phyloP scores from a whole-genome alignment of 306 rosid species.

The Rosa persica region DNA sequence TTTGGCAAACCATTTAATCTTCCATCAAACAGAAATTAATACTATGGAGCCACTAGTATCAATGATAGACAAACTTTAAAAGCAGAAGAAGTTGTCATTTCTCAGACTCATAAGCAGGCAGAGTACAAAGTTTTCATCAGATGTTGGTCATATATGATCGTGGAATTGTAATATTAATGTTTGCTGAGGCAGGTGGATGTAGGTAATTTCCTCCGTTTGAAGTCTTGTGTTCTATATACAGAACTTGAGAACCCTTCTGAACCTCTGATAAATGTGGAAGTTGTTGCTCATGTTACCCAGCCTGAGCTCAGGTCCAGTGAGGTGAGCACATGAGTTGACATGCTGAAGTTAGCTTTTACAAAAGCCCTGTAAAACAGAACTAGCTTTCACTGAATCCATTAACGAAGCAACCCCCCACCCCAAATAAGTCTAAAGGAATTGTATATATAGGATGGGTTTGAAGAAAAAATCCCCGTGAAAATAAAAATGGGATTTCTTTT shows the following conservation, averaged over 20 bases:
- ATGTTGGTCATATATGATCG: not conserved
- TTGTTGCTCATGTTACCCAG: constrained; percentile 77
- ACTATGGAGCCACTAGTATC: not conserved
- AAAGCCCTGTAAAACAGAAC: not conserved
- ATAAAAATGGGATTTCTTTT: not conserved
- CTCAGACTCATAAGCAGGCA: not conserved
- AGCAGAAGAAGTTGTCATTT: not conserved
- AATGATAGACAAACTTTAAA: not conserved
- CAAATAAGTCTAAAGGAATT: not conserved
- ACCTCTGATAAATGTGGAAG: constrained; percentile 78
- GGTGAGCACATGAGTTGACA: constrained; percentile 41
- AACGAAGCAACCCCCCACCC: not conserved
- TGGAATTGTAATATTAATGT: not conserved
- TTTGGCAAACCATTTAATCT: not conserved
- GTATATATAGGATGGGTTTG: too few species aligned
- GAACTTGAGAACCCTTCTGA: constrained; percentile 52
- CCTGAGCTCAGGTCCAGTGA: constrained; percentile 82
- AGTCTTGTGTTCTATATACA: constrained; percentile 78
- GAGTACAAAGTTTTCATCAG: not conserved
- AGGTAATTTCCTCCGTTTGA: constrained; percentile 83
- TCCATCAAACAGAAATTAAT: not conserved
- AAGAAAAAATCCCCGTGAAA: too few species aligned
- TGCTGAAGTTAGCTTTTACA: not conserved
- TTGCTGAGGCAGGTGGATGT: constrained; percentile 74
- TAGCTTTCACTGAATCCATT: not conserved